Evolutionary conservation across 345 rosid species (phyloP).

Genomic region (Arabidopsis suecica): DNA sequence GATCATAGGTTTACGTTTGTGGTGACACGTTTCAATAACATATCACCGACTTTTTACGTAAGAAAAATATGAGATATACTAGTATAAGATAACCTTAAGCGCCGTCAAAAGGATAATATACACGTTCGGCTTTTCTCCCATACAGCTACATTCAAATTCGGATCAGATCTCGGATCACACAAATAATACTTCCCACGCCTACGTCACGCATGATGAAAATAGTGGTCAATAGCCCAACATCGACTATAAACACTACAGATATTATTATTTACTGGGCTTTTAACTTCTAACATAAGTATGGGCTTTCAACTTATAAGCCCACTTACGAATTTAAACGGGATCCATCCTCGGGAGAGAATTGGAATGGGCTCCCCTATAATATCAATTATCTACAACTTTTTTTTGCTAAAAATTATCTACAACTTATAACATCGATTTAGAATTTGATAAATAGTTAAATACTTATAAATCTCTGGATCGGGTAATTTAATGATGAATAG

Average conservation of each 20-base stretch:
- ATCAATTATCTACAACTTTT: background rate
- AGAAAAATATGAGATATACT: background rate
- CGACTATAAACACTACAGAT: background rate
- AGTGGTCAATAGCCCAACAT: background rate
- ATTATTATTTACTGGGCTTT: background rate
- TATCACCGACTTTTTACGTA: background rate
- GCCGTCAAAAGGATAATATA: background rate
- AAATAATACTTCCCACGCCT: background rate
- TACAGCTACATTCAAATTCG: background rate
- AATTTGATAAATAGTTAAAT: background rate
- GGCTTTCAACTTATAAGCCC: conserved; percentile 5
- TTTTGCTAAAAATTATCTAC: too few species aligned
- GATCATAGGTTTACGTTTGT: background rate
- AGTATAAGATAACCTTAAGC: background rate
- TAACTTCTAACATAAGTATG: background rate
- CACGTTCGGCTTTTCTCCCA: background rate
- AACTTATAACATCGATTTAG: background rate
- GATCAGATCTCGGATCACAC: conserved; percentile 6
- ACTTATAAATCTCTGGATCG: too few species aligned
- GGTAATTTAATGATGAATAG: too few species aligned
- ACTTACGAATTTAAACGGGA: background rate
- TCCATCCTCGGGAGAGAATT: background rate
- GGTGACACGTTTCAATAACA: background rate
- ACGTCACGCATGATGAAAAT: conserved; percentile 20
- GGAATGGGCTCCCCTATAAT: background rate